These are phyloP conservation scores for Trifolium repens DNA, from an alignment of 306 rosid genomes.

Conservation along the genomic window DNA sequence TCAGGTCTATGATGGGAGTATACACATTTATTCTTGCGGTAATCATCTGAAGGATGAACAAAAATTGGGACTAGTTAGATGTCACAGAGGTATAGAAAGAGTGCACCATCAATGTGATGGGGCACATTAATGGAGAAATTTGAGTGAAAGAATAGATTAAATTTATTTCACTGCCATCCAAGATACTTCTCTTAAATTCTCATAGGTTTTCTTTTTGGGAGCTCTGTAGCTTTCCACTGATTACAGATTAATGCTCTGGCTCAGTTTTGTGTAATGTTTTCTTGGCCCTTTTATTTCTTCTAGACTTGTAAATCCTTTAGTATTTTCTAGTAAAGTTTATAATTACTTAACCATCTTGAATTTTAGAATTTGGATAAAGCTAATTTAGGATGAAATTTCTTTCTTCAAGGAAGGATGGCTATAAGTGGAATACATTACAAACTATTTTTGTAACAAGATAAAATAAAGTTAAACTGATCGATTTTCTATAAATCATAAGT, in stretches of 20 bases:
- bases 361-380: background rate
- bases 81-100: constrained; percentile 1
- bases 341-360: constrained; percentile 1
- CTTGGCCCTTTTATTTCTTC: background rate
- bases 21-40: constrained; percentile 20
- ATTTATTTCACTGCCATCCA: background rate
- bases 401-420: background rate
- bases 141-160: background rate
- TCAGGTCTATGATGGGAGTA: constrained; percentile 8
- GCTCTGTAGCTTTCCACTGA: constrained; percentile 3
- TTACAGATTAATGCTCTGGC: background rate
- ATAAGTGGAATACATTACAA: background rate
- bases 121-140: constrained; percentile 22
- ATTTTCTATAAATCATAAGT: background rate
- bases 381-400: background rate
- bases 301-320: background rate
- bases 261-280: background rate
- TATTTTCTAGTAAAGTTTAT: background rate
- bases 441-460: background rate
- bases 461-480: background rate
- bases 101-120: background rate
- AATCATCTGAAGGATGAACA: constrained; percentile 28
- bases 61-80: background rate
- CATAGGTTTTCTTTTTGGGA: background rate
- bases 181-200: background rate